Base-by-base conservation (phyloP, 139 green algal genomes). In the Closterium sp. region DNA sequence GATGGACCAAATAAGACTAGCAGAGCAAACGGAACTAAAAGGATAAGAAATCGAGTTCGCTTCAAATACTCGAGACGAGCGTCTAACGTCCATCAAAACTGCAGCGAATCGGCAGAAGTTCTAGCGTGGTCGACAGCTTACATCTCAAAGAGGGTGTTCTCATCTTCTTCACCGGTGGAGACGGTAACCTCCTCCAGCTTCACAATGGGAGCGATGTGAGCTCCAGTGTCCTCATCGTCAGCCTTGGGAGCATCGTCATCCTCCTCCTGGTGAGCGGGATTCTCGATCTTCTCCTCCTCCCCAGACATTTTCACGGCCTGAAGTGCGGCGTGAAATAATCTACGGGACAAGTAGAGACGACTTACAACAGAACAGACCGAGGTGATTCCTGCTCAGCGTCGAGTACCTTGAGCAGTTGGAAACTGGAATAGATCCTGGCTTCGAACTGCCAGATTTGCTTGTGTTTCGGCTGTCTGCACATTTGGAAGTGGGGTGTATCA, bases 111-210 rank as follows among this genome's bases (percentile, higher is more conserved):
- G 36, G 6, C 4, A 55, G 6, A 55, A 55, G 4, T 12, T 55
- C 36, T 6, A 12, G 36, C 36, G 36, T 55, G 6, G 36, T 6
- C 6, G 25, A 76, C 55, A 76, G 35, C 97, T 96, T 90, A 98
- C 97, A 97, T 92, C 66, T 99, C 97, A 19, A 98, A 94, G 23
- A 98, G 86, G 3, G 94, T 81, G 1, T 97, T 95, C 95, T 99
- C 98, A 1, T 98, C 95, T 94, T 99, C 98, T 93, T 99, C 98
- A 16, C 98, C 98, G 4, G 97, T 98, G 1, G 96, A 97, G 30
- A 92, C 89, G 91, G 98, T 96, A 10, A 99, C 97, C 94, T 99
- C 97, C 30, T 98, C 96, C 34, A 99, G 96, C 95, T 99, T 97
- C 69, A 99, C 98, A 66, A 94, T 88, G 30, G 92, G 92, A 31